Percentiles rank a stretch among this genome's conserved stretches.
These are phyloP conservation scores for Phytophthora hibernalis DNA, from an alignment of 352 stramenopile species.

Conservation along the genomic window DNA sequence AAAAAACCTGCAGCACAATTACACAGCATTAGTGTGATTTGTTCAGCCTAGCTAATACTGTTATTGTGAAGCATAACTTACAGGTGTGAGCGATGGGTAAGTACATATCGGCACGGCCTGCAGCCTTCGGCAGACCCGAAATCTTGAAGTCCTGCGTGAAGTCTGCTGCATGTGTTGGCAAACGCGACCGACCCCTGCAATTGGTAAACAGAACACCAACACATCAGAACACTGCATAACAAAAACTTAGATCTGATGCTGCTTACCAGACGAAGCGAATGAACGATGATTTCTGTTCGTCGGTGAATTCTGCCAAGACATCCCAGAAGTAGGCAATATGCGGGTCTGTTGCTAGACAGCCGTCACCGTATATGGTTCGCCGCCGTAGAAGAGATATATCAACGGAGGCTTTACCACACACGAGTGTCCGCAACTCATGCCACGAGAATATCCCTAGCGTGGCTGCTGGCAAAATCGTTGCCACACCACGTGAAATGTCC, in stretches of 20 bases:
- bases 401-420: slow-evolving; percentile 90
- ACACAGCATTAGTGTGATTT: slow-evolving; percentile 10
- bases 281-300: slow-evolving; percentile 92
- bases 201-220: slow-evolving; percentile 6
- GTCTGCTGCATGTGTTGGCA: slow-evolving; percentile 90
- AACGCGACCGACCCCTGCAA: slow-evolving; percentile 75
- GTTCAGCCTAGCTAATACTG: background rate
- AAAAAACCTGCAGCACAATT: slow-evolving; percentile 71
- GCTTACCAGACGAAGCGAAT: slow-evolving; percentile 88
- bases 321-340: slow-evolving; percentile 94
- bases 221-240: slow-evolving; percentile 14
- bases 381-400: slow-evolving; percentile 88
- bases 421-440: slow-evolving; percentile 89
- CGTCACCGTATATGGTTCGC: slow-evolving; percentile 91
- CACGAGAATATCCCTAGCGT: slow-evolving; percentile 89
- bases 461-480: slow-evolving; percentile 85
- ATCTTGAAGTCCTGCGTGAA: slow-evolving; percentile 93
- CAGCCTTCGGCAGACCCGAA: slow-evolving; percentile 81
- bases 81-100: slow-evolving; percentile 89
- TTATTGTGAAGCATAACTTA: slow-evolving; percentile 31
- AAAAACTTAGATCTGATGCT: background rate
- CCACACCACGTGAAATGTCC: slow-evolving; percentile 80
- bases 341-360: slow-evolving; percentile 83
- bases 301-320: slow-evolving; percentile 83
- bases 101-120: slow-evolving; percentile 79